Conservation (phyloP, 2,329 filamentous ascomycete genomes). For the Metarhizium rileyi region DNA sequence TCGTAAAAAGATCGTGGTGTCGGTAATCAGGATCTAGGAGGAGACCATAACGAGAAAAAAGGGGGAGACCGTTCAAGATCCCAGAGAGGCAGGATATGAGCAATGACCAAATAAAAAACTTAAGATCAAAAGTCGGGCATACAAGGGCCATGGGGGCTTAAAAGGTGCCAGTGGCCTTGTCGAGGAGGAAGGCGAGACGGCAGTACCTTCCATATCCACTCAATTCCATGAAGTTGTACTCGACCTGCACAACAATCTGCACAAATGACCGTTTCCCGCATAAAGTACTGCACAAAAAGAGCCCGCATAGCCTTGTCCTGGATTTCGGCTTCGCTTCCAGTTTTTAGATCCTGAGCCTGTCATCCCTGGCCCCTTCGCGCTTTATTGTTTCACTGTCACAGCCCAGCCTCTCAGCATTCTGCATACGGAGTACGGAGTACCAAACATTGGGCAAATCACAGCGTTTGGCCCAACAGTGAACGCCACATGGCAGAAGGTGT, state of each 20-base stretch:
- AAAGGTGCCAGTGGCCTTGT: neutral
- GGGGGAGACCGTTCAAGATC: neutral
- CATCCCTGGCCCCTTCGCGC: neutral
- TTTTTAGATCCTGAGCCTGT: neutral
- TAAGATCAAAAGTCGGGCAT: neutral
- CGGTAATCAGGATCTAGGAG: neutral
- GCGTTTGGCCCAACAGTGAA: neutral
- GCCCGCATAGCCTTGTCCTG: neutral
- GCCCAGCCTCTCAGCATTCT: neutral
- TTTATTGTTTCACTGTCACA: neutral
- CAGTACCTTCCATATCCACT: neutral
- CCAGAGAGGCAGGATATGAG: neutral
- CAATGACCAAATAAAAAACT: neutral
- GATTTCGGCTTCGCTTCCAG: neutral
- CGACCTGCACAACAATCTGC: too few species aligned
- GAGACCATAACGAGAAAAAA: neutral
- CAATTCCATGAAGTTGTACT: too few species aligned
- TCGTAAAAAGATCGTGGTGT: neutral
- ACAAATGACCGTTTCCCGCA: too few species aligned
- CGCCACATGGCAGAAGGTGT: neutral
- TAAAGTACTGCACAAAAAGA: too few species aligned
- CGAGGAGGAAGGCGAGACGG: neutral
- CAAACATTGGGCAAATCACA: neutral
- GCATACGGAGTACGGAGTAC: neutral
- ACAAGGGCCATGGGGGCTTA: neutral